Percentiles rank a stretch among this genome's conserved stretches.
phyloP scores from a whole-genome alignment of 495 filamentous ascomycete species.

The Neurospora sp. region DNA sequence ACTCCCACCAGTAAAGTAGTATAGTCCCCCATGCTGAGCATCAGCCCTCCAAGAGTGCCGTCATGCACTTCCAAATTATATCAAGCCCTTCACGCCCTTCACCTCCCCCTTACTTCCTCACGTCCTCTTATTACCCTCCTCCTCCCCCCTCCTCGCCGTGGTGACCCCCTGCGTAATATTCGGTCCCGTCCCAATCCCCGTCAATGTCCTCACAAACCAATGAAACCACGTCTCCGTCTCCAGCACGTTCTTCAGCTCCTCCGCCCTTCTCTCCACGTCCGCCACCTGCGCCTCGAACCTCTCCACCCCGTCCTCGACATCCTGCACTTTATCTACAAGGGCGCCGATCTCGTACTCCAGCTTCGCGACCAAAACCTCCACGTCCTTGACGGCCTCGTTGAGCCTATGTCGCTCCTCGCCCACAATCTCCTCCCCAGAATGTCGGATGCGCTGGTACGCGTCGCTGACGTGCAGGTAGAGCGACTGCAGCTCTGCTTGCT shows the following conservation, averaged over 20 bases:
- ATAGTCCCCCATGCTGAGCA: not conserved
- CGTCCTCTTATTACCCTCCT: not conserved
- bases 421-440: slow-evolving; percentile 56
- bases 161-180: slow-evolving; percentile 32
- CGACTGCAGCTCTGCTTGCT: slow-evolving; percentile 58
- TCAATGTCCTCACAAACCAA: slow-evolving; percentile 48
- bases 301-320: slow-evolving; percentile 72
- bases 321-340: slow-evolving; percentile 70
- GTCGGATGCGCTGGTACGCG: slow-evolving; percentile 52
- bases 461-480: slow-evolving; percentile 59
- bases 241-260: slow-evolving; percentile 55
- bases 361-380: slow-evolving; percentile 76
- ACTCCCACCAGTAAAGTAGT: not conserved
- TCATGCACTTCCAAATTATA: not conserved
- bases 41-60: not conserved
- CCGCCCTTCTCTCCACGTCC: slow-evolving; percentile 64
- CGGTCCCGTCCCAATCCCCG: slow-evolving; percentile 49
- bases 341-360: slow-evolving; percentile 88
- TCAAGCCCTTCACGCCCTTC: not conserved
- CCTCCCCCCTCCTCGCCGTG: not conserved
- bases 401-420: slow-evolving; percentile 55
- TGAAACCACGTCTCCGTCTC: slow-evolving; percentile 53
- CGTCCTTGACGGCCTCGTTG: slow-evolving; percentile 65
- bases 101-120: not conserved
- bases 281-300: slow-evolving; percentile 77